Evolutionary conservation across 2,329 filamentous ascomycete genomes (phyloP).

Genomic region (Dactylellina drechsleri): DNA sequence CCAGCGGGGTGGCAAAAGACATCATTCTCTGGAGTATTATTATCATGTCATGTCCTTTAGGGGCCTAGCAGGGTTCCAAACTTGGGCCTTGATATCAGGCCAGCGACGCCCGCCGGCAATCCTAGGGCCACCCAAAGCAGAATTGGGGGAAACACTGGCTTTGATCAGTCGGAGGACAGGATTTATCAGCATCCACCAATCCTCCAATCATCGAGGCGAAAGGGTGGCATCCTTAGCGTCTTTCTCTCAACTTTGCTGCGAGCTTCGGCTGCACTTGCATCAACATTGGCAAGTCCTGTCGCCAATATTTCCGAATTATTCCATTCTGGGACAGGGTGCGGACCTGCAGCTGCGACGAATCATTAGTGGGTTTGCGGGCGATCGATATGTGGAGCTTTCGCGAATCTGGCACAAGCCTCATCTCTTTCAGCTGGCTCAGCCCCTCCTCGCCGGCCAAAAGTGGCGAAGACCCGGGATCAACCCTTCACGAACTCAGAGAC

Average conservation of each 20-base stretch:
- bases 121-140: slow-evolving; percentile 21
- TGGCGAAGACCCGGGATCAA: slow-evolving; percentile 43
- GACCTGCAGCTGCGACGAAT: slow-evolving; percentile 29
- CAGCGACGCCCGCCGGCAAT: slow-evolving; percentile 6
- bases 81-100: slow-evolving; percentile 29
- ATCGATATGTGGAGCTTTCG: slow-evolving; percentile 45
- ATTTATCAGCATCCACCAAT: slow-evolving; percentile 37
- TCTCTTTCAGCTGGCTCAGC: slow-evolving; percentile 54
- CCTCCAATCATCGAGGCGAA: slow-evolving; percentile 41
- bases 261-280: slow-evolving; percentile 51
- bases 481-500: slow-evolving; percentile 6
- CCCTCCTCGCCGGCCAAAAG: slow-evolving; percentile 33
- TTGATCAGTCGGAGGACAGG: slow-evolving; percentile 10
- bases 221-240: slow-evolving; percentile 1
- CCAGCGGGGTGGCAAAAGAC: slow-evolving; percentile 39
- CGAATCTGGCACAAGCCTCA: slow-evolving; percentile 53
- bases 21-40: slow-evolving; percentile 2
- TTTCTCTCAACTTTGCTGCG: slow-evolving; percentile 21
- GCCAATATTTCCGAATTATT: slow-evolving; percentile 51
- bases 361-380: slow-evolving; percentile 16
- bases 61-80: slow-evolving; percentile 9
- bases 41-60: slow-evolving; percentile 15
- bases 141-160: slow-evolving; percentile 29
- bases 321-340: slow-evolving; percentile 38
- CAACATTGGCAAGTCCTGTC: slow-evolving; percentile 22